phyloP scores from a whole-genome alignment of 2,329 filamentous ascomycete genomes.

The Neonectria sp. region DNA sequence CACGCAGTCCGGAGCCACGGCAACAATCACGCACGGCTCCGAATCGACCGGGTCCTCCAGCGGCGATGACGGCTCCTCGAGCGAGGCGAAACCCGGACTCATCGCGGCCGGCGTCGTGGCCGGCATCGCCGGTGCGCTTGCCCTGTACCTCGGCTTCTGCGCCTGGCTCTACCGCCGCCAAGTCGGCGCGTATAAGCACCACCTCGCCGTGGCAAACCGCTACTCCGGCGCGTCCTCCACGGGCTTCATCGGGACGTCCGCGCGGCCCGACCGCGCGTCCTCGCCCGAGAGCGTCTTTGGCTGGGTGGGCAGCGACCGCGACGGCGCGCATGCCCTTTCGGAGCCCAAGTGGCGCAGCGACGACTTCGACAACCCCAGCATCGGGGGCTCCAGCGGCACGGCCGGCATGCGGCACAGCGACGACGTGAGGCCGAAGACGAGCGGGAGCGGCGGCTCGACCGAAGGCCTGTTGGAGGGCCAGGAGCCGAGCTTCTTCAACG shows the following conservation, averaged over 20 bases:
- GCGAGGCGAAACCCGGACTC: slow-evolving; percentile 55
- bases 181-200: slow-evolving; percentile 77
- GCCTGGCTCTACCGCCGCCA: slow-evolving; percentile 82
- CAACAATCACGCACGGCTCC: slow-evolving; percentile 56
- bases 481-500: slow-evolving; percentile 80
- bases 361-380: slow-evolving; percentile 42
- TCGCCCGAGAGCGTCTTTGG: slow-evolving; percentile 48
- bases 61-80: slow-evolving; percentile 4
- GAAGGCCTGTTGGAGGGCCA: slow-evolving; percentile 67
- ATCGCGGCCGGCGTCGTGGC: slow-evolving; percentile 71
- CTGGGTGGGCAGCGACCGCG: slow-evolving; percentile 50
- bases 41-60: slow-evolving; percentile 49
- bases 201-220: slow-evolving; percentile 76
- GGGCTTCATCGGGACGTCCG: slow-evolving; percentile 48
- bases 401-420: slow-evolving; percentile 44
- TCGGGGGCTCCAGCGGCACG: slow-evolving; percentile 42
- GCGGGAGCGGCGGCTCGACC: slow-evolving; percentile 61
- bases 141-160: slow-evolving; percentile 79
- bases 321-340: slow-evolving; percentile 34
- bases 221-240: slow-evolving; percentile 63
- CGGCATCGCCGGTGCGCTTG: slow-evolving; percentile 73
- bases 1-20: slow-evolving; percentile 64
- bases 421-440: slow-evolving; percentile 46
- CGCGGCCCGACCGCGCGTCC: slow-evolving; percentile 32
- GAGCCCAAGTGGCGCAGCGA: slow-evolving; percentile 51